Evolutionary conservation across 2,329 filamentous ascomycete species (phyloP), one percentile per base, ranked within the genome.

Genomic region (Exophiala oligosperma): DNA sequence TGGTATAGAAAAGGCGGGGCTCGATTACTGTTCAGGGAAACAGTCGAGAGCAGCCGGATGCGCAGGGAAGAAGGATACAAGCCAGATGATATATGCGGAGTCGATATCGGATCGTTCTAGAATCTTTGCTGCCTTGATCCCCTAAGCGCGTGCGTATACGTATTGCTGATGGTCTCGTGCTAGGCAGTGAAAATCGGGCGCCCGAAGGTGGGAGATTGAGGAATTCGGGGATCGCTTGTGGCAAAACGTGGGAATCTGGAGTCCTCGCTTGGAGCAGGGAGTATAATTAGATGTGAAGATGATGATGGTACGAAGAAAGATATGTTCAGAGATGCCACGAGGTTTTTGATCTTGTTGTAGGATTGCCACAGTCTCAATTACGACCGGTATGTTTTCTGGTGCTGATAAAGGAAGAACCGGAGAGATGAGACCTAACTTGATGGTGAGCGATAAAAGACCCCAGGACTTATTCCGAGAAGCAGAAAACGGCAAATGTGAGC

Each of bases 1-100:
- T 43, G 43, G 52, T 40, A 37, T 17, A 17, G 17, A 17, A 17
- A 58, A 53, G 37, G 55, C 38, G 59, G 56, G 49, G 56, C n/a
- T 54, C 26, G 32, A 37, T 37, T 43, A 48, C 11, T 32, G 46
- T 41, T 2, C 14, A 48, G 26, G 6, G 46, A 29, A 28, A 29
- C n/a, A 28, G 26, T 14, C 9, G 11, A 28, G 46, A 48, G 23
- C 23, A 17, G 4, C 23, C 17, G 11, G 8, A 28, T 28, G 38
- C 21, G 14, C 8, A 41, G 38, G 38, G 32, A 28, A n/a, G n/a
- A 4, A 32, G 9, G 24, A 17, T 35, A 17, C 17, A 29, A n/a
- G 17, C 12, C 4, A 14, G 23, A 48, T 48, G 26, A 4, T 32
- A 29, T 11, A 29, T 3, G 6, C 46, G 7, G 24, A 9, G n/a